A percentile compares a stretch with the other conserved stretches of the same genome.
These are phyloP conservation scores for Mycogone perniciosa DNA, from an alignment of 2,329 filamentous ascomycete species.

Conservation along the genomic window DNA sequence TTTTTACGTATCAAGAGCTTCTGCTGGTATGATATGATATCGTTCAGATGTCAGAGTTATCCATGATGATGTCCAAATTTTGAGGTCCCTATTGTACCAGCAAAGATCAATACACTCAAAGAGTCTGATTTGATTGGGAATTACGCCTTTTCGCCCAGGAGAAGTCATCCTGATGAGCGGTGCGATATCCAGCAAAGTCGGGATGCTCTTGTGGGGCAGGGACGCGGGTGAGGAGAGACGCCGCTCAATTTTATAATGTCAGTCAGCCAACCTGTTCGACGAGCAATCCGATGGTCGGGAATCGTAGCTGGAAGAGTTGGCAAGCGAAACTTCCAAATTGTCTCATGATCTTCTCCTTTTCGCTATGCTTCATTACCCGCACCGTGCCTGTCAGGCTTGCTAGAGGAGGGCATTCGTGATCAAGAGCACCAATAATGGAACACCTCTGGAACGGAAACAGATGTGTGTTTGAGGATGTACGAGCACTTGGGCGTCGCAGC, in stretches of 20 bases:
- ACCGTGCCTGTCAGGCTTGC: constrained; percentile 6
- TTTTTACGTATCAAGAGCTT: too few species aligned
- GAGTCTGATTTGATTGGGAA: too few species aligned
- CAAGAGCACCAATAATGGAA: constrained; percentile 17
- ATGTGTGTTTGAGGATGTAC: constrained; percentile 23
- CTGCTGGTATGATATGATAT: too few species aligned
- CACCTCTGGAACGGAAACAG: constrained; percentile 27
- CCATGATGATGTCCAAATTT: too few species aligned
- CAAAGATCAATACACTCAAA: too few species aligned
- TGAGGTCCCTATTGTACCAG: too few species aligned
- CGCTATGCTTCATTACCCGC: constrained; percentile 9
- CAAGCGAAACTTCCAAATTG: constrained; percentile 22
- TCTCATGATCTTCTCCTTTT: constrained; percentile 22
- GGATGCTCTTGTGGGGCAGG: constrained; percentile 14
- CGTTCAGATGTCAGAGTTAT: too few species aligned
- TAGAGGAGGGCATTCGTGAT: too few species aligned
- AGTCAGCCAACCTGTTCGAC: constrained; percentile 20
- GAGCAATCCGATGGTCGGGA: constrained; percentile 24
- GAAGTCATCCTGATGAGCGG: not conserved
- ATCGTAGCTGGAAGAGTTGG: constrained; percentile 21
- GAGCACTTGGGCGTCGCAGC: constrained; percentile 21
- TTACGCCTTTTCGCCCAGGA: too few species aligned
- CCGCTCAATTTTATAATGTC: constrained; percentile 13
- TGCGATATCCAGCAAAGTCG: constrained; percentile 11
- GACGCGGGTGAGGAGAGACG: constrained; percentile 15